These are phyloP conservation scores for Colletotrichum sp. DNA, from an alignment of 2,329 filamentous ascomycete genomes.

Conservation along the genomic window DNA sequence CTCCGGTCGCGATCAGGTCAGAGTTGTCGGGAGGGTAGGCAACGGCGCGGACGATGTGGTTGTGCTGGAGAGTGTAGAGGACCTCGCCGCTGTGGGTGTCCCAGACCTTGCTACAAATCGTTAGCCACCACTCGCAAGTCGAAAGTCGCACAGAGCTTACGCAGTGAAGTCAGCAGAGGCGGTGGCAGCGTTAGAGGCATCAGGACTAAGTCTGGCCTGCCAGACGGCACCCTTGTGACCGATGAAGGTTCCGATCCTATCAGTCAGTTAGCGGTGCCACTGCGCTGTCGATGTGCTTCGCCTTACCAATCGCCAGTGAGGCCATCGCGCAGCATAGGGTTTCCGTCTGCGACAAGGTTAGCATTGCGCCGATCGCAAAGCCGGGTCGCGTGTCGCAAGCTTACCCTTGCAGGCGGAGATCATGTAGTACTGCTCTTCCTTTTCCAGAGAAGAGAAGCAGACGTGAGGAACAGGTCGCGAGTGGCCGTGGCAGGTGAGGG, in stretches of 20 bases:
- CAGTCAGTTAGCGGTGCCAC: constrained; percentile 43
- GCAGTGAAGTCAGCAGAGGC: constrained; percentile 96
- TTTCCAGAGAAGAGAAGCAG: constrained; percentile 83
- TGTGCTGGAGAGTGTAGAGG: constrained; percentile 84
- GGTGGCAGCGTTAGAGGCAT: constrained; percentile 87
- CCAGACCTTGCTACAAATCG: constrained; percentile 82
- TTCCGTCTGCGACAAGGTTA: constrained; percentile 72
- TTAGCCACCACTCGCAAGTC: neutral
- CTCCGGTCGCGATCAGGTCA: constrained; percentile 90
- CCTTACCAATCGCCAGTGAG: constrained; percentile 89
- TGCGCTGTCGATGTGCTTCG: neutral
- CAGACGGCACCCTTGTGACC: constrained; percentile 98
- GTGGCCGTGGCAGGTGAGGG: constrained; percentile 92
- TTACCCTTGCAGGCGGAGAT: constrained; percentile 91
- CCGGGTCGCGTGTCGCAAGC: constrained; percentile 9
- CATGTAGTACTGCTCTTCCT: constrained; percentile 86
- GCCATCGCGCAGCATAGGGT: constrained; percentile 97
- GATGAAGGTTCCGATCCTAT: constrained; percentile 96
- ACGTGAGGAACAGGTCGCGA: constrained; percentile 91
- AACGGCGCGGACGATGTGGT: constrained; percentile 93
- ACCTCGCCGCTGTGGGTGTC: constrained; percentile 94
- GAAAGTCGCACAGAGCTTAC: constrained; percentile 52
- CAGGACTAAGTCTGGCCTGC: constrained; percentile 89
- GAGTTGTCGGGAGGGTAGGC: constrained; percentile 84
- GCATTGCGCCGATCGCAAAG: constrained; percentile 18